A percentile compares a stretch with the other conserved stretches of the same genome.
phyloP scores from a whole-genome alignment of 2,329 filamentous ascomycete species.

The Massarina eburnea region DNA sequence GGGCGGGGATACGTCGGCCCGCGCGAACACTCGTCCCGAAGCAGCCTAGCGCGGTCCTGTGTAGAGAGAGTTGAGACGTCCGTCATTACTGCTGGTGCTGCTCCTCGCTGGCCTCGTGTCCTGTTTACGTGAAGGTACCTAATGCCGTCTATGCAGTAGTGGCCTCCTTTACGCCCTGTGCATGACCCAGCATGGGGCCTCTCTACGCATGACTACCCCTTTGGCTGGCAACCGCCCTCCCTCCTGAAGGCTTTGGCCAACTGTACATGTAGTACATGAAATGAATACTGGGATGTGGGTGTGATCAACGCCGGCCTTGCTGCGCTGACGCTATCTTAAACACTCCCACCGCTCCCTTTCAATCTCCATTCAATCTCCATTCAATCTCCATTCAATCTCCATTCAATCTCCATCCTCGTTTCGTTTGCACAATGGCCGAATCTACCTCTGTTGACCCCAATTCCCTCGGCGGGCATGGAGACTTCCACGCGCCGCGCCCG shows the following conservation, averaged over 20 bases:
- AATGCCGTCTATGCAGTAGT: too few species aligned
- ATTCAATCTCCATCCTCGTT: slow-evolving; percentile 21
- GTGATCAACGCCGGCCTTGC: slow-evolving; percentile 8
- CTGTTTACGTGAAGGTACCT: too few species aligned
- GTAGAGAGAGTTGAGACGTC: background rate
- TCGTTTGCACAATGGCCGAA: slow-evolving; percentile 31
- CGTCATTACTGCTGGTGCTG: too few species aligned
- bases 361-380: background rate
- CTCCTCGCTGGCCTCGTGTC: too few species aligned
- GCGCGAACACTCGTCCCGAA: background rate
- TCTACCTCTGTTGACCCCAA: slow-evolving; percentile 32
- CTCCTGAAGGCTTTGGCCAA: too few species aligned
- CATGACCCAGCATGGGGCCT: too few species aligned
- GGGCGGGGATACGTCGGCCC: slow-evolving; percentile 1
- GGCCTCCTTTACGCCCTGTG: too few species aligned
- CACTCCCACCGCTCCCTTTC: slow-evolving; percentile 8
- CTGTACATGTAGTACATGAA: background rate
- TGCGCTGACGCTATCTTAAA: slow-evolving; percentile 32
- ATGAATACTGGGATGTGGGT: background rate
- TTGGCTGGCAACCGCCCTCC: too few species aligned
- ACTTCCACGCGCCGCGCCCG: slow-evolving; percentile 36
- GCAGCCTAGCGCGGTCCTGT: background rate
- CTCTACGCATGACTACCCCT: too few species aligned
- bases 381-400: background rate
- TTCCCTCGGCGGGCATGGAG: slow-evolving; percentile 24